Evolutionary conservation across 106 monocot genomes (phyloP), one percentile per base, ranked within the genome.

Genomic region (Ottelia alismoides): DNA sequence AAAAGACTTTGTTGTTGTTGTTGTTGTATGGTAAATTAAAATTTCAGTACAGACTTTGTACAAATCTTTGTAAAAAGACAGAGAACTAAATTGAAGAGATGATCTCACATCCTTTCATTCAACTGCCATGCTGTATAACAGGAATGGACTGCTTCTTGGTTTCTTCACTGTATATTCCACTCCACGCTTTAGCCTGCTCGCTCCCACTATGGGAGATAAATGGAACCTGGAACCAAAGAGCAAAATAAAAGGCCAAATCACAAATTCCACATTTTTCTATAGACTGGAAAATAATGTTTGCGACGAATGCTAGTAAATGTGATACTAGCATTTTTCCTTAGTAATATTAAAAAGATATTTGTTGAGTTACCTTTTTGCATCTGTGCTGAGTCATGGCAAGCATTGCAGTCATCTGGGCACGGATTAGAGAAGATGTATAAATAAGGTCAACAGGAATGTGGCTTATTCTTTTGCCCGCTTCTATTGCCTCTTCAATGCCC

Each of bases 351-450:
- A 52, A 20, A 57, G 16, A 19, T 6, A 43, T 7, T 7, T 43
- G 40, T 6, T 16, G 16, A 61, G 46, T 31, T 51, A 93, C 88
- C 85, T 88, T 96, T 73, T 82, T 88, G 48, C 79, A 66, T 31
- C 96, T 85, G 73, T 96, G 96, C 54, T 96, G 96, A 44, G 85
- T 85, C 96, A 96, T 85, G 66, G 89, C 96, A 76, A 96, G 89
- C 96, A 96, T 89, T 50, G 96, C 96, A 61, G 96, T 96, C 96
- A 96, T 96, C 48, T 96, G 88, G 20, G 96, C 88, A 72, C 96
- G 96, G 69, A 96, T 96, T 24, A 96, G 44, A 0, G 76, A 46
- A 60, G 96, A 96, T 40, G 96, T 85, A 59, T 61, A 96, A 21
- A 96, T 96, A 58, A 76, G 69, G 63, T 96, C 96, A 27, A 96